A percentile compares a stretch with the other conserved stretches of the same genome.
Conservation (phyloP, 2,329 filamentous ascomycete genomes). For the Ambrosiella beaveri region DNA sequence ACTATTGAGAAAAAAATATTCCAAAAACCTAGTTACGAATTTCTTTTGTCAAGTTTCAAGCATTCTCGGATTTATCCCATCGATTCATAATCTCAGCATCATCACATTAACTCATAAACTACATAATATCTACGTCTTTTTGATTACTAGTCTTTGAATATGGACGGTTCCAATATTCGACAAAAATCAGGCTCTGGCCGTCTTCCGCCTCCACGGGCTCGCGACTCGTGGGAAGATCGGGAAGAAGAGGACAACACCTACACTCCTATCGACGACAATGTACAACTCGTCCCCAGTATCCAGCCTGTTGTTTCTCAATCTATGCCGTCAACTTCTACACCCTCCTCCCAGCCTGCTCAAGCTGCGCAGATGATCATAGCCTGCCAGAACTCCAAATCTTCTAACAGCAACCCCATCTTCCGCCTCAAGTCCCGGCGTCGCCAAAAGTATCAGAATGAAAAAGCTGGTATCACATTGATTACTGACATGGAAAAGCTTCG, state of each 20-base stretch:
- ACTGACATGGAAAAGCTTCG: constrained; percentile 47
- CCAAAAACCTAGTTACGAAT: background rate
- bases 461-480: constrained; percentile 49
- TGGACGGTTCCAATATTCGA: background rate
- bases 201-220: background rate
- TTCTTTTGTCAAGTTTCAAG: background rate
- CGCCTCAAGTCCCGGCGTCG: constrained; percentile 41
- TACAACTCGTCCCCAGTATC: constrained; percentile 17
- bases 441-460: constrained; percentile 42
- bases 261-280: constrained; percentile 21
- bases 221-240: constrained; percentile 35
- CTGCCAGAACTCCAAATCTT: constrained; percentile 16
- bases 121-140: too few relatives aligned
- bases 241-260: constrained; percentile 24
- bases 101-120: too few relatives aligned
- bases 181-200: background rate
- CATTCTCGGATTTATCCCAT: too few relatives aligned
- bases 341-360: background rate
- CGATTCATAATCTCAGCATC: too few relatives aligned
- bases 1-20: too few relatives aligned
- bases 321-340: background rate
- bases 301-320: background rate
- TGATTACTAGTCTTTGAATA: background rate
- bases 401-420: constrained; percentile 25
- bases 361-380: background rate